These are phyloP conservation scores for Crocinoboletus sp. DNA, from an alignment of 1,284 basidiomycete species.

Conservation along the genomic window DNA sequence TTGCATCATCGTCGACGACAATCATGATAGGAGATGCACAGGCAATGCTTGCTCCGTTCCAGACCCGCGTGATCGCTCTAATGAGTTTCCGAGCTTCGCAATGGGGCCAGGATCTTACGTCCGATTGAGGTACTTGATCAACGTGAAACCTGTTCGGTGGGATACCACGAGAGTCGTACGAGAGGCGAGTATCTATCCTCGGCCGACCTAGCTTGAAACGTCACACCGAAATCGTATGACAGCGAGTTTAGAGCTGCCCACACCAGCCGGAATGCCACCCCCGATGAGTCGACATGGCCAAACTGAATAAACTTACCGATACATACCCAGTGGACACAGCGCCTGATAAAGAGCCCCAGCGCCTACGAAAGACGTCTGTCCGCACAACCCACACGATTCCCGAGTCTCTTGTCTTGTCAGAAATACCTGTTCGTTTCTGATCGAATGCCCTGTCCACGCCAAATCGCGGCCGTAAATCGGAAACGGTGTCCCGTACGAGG, in stretches of 20 bases:
- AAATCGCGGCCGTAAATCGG: no score
- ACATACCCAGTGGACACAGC: not conserved
- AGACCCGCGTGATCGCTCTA: constrained; percentile 2
- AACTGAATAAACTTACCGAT: not conserved
- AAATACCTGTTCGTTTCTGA: constrained; percentile 1
- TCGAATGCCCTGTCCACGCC: no score
- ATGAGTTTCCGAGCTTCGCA: not conserved
- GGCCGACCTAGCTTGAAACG: constrained; percentile 2
- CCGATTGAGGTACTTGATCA: constrained; percentile 1
- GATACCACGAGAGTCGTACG: not conserved
- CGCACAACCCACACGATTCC: not conserved
- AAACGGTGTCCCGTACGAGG: no score
- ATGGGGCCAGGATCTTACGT: constrained; percentile 9
- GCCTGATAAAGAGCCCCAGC: constrained; percentile 1
- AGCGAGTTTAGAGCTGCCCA: not conserved
- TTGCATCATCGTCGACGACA: not conserved
- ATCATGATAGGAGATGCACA: constrained; percentile 1
- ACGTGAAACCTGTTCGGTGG: not conserved
- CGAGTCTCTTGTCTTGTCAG: not conserved
- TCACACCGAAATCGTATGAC: constrained; percentile 4
- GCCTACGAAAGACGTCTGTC: not conserved
- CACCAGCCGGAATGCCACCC: constrained; percentile 5
- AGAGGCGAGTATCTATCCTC: not conserved
- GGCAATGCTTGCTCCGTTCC: not conserved
- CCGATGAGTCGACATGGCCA: not conserved